phyloP scores from a whole-genome alignment of 345 rosid species.

The Bretschneidera sinensis region DNA sequence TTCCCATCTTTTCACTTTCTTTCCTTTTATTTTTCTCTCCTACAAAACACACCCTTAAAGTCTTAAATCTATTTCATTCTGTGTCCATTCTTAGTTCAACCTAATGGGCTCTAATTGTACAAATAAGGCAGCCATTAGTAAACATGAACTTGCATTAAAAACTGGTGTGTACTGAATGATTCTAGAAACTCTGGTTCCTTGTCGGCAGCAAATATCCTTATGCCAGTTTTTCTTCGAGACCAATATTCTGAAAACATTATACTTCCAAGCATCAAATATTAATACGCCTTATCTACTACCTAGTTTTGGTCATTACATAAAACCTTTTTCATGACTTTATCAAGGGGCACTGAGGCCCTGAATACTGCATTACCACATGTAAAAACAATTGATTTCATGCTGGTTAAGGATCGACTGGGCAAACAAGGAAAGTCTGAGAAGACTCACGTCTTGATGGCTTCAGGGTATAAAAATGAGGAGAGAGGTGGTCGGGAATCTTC shows the following conservation, averaged over 20 bases:
- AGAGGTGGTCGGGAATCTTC: constrained; percentile 54
- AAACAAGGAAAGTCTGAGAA: constrained; percentile 1
- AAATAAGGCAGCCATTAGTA: background rate
- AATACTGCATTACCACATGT: background rate
- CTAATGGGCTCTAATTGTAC: no score
- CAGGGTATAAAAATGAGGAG: constrained; percentile 42
- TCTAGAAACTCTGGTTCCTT: background rate
- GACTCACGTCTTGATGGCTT: constrained; percentile 47
- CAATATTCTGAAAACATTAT: background rate
- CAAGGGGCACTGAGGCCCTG: background rate
- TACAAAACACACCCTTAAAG: no score
- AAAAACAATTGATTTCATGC: background rate
- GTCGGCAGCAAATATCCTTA: background rate
- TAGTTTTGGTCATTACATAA: background rate
- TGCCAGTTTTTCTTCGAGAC: background rate
- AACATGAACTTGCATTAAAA: background rate
- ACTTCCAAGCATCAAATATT: background rate
- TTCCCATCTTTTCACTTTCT: no score
- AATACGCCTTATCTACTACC: background rate
- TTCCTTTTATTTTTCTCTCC: no score
- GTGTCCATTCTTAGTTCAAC: no score
- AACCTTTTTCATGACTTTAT: background rate
- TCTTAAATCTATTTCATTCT: no score
- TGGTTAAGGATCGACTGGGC: background rate
- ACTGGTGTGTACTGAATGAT: background rate